phyloP scores from a whole-genome alignment of 2,329 filamentous ascomycete species.

The Colletotrichum destructivum region DNA sequence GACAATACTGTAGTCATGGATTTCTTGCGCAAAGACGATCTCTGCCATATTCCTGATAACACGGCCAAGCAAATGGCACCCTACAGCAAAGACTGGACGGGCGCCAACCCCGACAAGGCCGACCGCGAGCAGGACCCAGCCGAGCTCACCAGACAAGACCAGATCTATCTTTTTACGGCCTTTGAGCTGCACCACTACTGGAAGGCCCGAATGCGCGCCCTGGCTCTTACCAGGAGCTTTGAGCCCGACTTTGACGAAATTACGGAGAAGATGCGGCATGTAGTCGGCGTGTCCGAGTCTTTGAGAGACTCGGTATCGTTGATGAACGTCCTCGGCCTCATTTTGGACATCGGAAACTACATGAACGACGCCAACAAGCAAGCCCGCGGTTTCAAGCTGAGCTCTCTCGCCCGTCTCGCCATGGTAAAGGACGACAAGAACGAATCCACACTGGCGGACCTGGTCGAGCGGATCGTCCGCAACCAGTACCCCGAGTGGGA shows the following conservation, averaged over 20 bases:
- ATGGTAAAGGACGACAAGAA: slow-evolving; percentile 99
- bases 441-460: slow-evolving; percentile 93
- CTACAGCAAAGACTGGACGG: slow-evolving; percentile 97
- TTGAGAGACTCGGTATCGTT: slow-evolving; percentile 91
- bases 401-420: slow-evolving; percentile 89
- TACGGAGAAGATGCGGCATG: slow-evolving; percentile 84
- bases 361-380: slow-evolving; percentile 99
- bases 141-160: slow-evolving; percentile 94
- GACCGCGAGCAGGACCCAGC: slow-evolving; percentile 86
- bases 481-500: slow-evolving; percentile 98
- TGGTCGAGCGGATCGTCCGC: slow-evolving; percentile 95
- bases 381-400: slow-evolving; percentile 97
- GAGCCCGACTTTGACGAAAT: slow-evolving; percentile 95
- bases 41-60: slow-evolving; percentile 94
- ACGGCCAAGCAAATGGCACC: slow-evolving; percentile 92
- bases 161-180: slow-evolving; percentile 93
- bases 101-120: slow-evolving; percentile 83
- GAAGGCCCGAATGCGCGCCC: slow-evolving; percentile 96
- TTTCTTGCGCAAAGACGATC: slow-evolving; percentile 91
- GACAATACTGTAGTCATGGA: slow-evolving; percentile 96
- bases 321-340: slow-evolving; percentile 96
- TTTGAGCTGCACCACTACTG: slow-evolving; percentile 98
- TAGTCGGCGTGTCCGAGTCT: slow-evolving; percentile 91
- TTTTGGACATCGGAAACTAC: slow-evolving; percentile 98
- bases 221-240: slow-evolving; percentile 86